phyloP scores from a whole-genome alignment of 164 flowering plant species.

The Vitis amurensis region DNA sequence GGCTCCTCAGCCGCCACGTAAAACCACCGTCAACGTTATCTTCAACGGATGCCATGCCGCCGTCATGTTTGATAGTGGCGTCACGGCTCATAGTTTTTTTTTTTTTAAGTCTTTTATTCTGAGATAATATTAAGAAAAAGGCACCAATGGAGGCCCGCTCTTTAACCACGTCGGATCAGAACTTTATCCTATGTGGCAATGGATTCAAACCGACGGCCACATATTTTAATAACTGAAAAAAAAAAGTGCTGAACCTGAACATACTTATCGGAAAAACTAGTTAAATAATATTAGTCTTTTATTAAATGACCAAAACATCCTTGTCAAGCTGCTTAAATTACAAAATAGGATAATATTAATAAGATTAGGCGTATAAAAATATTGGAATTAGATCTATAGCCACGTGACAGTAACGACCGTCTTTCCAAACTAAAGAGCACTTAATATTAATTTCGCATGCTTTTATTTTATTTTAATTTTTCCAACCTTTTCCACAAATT shows the following conservation, averaged over 20 bases:
- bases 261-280: conserved; percentile 19
- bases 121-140: conserved; percentile 27
- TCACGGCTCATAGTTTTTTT: no score
- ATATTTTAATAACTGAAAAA: background rate
- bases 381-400: conserved; percentile 13
- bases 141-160: conserved; percentile 22
- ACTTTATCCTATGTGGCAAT: conserved; percentile 23
- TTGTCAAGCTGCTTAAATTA: background rate
- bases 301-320: conserved; percentile 10
- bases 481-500: no score
- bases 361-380: background rate
- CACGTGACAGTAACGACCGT: conserved; percentile 13
- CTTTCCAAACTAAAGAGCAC: no score
- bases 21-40: conserved; percentile 16
- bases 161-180: conserved; percentile 16
- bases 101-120: background rate
- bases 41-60: conserved; percentile 13
- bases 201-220: conserved; percentile 5
- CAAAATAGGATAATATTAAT: no score
- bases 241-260: conserved; percentile 8
- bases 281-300: background rate
- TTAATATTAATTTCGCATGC: no score
- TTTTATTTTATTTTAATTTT: no score
- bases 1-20: conserved; percentile 16
- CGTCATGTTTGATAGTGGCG: conserved; percentile 1